These are phyloP conservation scores for Seiridium cupressi DNA, from an alignment of 2,329 filamentous ascomycete species.

Conservation along the genomic window DNA sequence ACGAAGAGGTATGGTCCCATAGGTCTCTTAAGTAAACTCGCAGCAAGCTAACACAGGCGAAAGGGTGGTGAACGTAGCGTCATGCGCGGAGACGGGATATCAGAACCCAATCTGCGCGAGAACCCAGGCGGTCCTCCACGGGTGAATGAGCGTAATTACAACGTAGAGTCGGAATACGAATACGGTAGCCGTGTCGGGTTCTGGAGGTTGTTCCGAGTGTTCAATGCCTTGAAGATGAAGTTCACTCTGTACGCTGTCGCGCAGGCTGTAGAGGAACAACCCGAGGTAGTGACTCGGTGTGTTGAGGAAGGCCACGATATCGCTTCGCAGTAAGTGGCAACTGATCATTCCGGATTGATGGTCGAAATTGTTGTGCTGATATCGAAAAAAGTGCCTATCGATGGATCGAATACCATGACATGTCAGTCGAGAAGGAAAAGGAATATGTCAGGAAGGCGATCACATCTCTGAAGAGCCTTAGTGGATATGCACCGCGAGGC, in stretches of 20 bases:
- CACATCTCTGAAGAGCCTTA: slow-evolving; percentile 36
- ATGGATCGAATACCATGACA: slow-evolving; percentile 49
- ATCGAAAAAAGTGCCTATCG: slow-evolving; percentile 34
- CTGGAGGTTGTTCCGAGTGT: slow-evolving; percentile 48
- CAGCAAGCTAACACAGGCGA: background rate
- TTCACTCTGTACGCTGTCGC: slow-evolving; percentile 51
- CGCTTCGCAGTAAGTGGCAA: slow-evolving; percentile 34
- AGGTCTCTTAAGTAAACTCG: no score
- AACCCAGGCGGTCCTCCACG: slow-evolving; percentile 30
- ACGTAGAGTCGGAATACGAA: slow-evolving; percentile 49
- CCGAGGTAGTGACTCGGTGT: slow-evolving; percentile 42
- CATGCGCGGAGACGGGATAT: slow-evolving; percentile 34
- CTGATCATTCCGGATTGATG: background rate
- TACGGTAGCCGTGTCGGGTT: slow-evolving; percentile 48
- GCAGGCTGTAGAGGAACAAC: slow-evolving; percentile 45
- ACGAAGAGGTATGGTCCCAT: slow-evolving; percentile 33
- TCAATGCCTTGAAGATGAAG: slow-evolving; percentile 46
- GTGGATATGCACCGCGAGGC: slow-evolving; percentile 44
- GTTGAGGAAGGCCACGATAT: slow-evolving; percentile 50
- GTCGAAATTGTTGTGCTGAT: background rate
- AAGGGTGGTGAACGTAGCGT: slow-evolving; percentile 23
- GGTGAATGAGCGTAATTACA: slow-evolving; percentile 42
- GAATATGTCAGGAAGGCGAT: slow-evolving; percentile 43
- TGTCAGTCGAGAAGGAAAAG: slow-evolving; percentile 43
- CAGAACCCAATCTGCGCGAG: slow-evolving; percentile 37